Percentiles rank a stretch among this genome's conserved stretches.
These are phyloP conservation scores for Aspergillus nanangensis DNA, from an alignment of 495 filamentous ascomycete genomes.

Conservation along the genomic window DNA sequence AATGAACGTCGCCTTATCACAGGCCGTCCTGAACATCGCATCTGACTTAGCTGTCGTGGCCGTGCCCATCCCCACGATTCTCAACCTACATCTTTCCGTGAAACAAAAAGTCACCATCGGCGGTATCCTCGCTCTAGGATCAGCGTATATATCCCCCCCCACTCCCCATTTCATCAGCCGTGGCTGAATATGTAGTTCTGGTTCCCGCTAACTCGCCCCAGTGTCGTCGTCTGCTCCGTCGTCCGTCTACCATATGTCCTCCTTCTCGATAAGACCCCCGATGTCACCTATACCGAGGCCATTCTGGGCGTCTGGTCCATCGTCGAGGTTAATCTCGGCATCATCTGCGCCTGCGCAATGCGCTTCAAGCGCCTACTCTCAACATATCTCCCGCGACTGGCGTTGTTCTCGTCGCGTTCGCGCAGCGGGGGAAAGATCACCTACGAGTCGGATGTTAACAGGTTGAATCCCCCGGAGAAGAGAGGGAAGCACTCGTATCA, in stretches of 20 bases:
- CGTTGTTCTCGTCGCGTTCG: conserved; percentile 11
- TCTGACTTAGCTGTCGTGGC: conserved; percentile 14
- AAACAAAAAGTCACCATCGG: conserved; percentile 15
- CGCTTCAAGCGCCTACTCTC: conserved; percentile 64
- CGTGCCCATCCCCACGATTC: conserved; percentile 15
- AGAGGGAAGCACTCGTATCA: conserved; percentile 10
- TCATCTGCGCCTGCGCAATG: conserved; percentile 76
- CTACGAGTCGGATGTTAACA: background rate
- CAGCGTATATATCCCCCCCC: conserved; percentile 3
- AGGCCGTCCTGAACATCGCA: conserved; percentile 11
- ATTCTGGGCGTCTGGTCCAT: conserved; percentile 65
- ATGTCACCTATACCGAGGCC: conserved; percentile 17
- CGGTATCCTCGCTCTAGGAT: conserved; percentile 15
- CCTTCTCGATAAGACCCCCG: conserved; percentile 7
- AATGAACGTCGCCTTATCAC: conserved; percentile 14
- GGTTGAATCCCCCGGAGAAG: conserved; percentile 7
- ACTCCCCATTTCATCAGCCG: background rate
- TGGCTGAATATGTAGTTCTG: background rate
- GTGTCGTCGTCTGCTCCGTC: conserved; percentile 19
- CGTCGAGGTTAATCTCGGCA: conserved; percentile 76
- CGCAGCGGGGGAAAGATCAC: background rate
- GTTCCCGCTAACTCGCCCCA: too few relatives aligned
- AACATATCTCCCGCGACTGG: conserved; percentile 12
- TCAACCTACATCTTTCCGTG: conserved; percentile 11
- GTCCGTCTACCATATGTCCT: conserved; percentile 19